Evolutionary conservation across 2,329 filamentous ascomycete species (phyloP), one percentile per base, ranked within the genome.

Genomic region (Scortechinia acanthostroma): DNA sequence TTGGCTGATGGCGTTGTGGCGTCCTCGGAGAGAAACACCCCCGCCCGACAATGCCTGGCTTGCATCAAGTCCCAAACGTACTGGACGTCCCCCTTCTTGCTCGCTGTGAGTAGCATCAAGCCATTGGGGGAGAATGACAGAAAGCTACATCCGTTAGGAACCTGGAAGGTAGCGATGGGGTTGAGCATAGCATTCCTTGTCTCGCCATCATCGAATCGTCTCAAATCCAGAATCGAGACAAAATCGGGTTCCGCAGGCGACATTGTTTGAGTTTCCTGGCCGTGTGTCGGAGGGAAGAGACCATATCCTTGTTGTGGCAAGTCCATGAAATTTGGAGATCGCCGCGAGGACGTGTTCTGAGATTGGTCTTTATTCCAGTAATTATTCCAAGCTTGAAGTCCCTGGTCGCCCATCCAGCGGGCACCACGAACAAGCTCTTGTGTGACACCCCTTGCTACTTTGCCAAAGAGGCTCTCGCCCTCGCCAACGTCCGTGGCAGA

Each of bases 51-150:
- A 52, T 71, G 56, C 48, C 63, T 66, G 30, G 64, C 57, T 49
- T 72, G 68, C 63, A 71, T 65, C 21, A 73, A 53, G 55, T 71
- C 67, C 69, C 69, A 73, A 10, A 73, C 60, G 53, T 71, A 68
- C 50, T 72, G 68, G 3, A 71, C 62, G 47, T 72, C 69, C 1
- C 69, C 69, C 44, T 72, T 72, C 46, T 62, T 63, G 48, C 65
- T 71, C 17, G 67, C 66, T 1, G 68, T 71, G 45, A 73, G 54
- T 2, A 73, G 52, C 58, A 66, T 63, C 4, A 72, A 55, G 5
- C 68, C 69, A 44, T 59, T 70, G 2, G 69, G 69, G 6, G 65
- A 65, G 28, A 73, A 66, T 2, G 69, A 72, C 22, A 72, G 57
- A 45, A 69, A 70, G 49, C 69, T 71, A 50, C 69, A 72, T 21